Conservation (phyloP, 129 eudicot genomes). For the Saposhnikovia divaricata region DNA sequence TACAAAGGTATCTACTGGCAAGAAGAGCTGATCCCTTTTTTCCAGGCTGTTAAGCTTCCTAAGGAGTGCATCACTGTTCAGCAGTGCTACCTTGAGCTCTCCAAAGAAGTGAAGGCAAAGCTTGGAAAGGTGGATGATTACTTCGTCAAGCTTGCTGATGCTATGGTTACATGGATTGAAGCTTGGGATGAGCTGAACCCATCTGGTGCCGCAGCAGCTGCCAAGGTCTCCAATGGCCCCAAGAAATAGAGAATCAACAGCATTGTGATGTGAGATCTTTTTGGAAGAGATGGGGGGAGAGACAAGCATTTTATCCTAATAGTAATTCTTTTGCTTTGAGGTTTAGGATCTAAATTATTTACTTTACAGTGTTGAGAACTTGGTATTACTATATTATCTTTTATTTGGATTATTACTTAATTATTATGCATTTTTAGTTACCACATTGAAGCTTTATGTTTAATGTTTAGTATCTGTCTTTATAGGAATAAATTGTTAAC, state of each 20-base stretch:
- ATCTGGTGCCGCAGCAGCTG: not conserved
- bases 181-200: conserved; percentile 58
- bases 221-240: conserved; percentile 21
- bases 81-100: conserved; percentile 48
- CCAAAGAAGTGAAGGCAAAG: conserved; percentile 50
- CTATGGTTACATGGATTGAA: conserved; percentile 57
- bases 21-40: conserved; percentile 57
- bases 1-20: conserved; percentile 68
- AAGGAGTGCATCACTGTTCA: conserved; percentile 51
- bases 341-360: not conserved
- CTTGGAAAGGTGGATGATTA: conserved; percentile 46
- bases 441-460: not conserved
- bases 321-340: not conserved
- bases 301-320: not conserved
- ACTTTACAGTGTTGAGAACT: not conserved
- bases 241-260: conserved; percentile 10
- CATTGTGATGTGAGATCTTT: not conserved
- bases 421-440: not conserved
- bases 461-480: not conserved
- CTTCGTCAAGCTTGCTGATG: conserved; percentile 53
- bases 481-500: not conserved
- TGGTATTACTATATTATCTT: not conserved
- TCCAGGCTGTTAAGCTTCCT: conserved; percentile 38
- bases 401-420: not conserved
- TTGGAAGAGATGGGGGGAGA: not conserved